Evolutionary conservation across 768 basidiomycete genomes (phyloP), one percentile per base, ranked within the genome.

Genomic region (Phlebiopsis gigantea): DNA sequence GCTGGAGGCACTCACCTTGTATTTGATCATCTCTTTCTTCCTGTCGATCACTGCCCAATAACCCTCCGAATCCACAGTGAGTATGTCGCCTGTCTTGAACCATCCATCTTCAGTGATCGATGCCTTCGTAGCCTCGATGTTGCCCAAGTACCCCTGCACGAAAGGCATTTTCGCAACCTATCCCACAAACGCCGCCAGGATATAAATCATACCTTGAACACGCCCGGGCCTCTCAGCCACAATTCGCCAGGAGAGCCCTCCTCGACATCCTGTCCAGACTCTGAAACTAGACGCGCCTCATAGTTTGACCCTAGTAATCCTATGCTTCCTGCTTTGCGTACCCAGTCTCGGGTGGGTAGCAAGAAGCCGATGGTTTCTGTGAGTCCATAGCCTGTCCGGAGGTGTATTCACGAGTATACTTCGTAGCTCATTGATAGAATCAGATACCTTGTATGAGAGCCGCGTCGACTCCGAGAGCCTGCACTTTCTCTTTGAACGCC

Each of bases 351-450:
- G 0, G 67, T 47, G 1, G 80, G 74, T 5, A 88, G 73, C 1
- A 86, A 60, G 59, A 84, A 81, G 0, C 83, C 77, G 0, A 83
- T 82, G 0, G 89, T 90, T 69, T 93, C 92, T 0, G 89, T 92
- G 19, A 92, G 75, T 26, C 90, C 87, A 55, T 83, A 90, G 1
- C 85, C 87, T 84, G 61, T 24, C 42, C 39, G 43, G 49, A 34
- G 62, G 34, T 52, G 71, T n/a, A 1, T 39, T 25, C 15, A 2
- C 12, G 22, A 51, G n/a, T n/a, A n/a, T n/a, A n/a, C n/a, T n/a
- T n/a, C n/a, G n/a, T n/a, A n/a, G n/a, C n/a, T n/a, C n/a, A n/a
- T n/a, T n/a, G n/a, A 21, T n/a, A 22, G 19, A 15, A 26, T 39
- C 65, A 10, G 12, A 39, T 31, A 83, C 84, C 85, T 69, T 88